These are phyloP conservation scores for Magnaporthales sp. DNA, from an alignment of 2,329 filamentous ascomycete genomes.

Conservation along the genomic window DNA sequence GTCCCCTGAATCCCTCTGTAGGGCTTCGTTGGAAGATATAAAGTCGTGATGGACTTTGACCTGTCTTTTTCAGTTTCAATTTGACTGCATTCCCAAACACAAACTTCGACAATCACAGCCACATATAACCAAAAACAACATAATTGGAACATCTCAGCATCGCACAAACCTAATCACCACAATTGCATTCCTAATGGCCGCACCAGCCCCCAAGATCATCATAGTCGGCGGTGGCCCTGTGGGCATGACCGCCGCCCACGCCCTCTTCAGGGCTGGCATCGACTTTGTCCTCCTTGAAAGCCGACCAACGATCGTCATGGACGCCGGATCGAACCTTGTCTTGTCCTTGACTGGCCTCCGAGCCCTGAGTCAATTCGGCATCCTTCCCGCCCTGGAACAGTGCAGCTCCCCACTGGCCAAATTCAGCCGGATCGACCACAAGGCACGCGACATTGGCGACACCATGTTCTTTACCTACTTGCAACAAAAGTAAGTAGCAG, in stretches of 20 bases:
- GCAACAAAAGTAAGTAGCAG: constrained; percentile 12
- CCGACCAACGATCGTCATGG: constrained; percentile 12
- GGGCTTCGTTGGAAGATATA: not conserved
- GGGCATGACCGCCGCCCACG: constrained; percentile 24
- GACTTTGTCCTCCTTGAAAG: constrained; percentile 21
- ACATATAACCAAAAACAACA: not conserved
- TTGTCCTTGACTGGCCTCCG: constrained; percentile 17
- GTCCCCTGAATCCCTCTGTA: not conserved
- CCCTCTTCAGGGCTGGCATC: constrained; percentile 20
- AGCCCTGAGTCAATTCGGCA: constrained; percentile 19
- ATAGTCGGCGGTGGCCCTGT: constrained; percentile 8
- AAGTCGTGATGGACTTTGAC: not conserved
- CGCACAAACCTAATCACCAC: not conserved
- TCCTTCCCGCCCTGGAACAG: constrained; percentile 12
- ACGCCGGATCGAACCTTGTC: constrained; percentile 15
- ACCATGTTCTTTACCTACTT: constrained; percentile 11
- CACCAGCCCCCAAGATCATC: constrained; percentile 1
- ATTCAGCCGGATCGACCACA: constrained; percentile 10
- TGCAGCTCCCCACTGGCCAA: constrained; percentile 2
- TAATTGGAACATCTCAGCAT: not conserved
- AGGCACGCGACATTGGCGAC: constrained; percentile 10
- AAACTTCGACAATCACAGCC: not conserved
- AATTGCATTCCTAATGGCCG: not conserved
- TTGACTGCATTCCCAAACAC: not conserved
- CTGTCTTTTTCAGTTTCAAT: not conserved